Evolutionary conservation across 306 rosid genomes (phyloP), one percentile per base, ranked within the genome.

Genomic region (Biancaea sappan): DNA sequence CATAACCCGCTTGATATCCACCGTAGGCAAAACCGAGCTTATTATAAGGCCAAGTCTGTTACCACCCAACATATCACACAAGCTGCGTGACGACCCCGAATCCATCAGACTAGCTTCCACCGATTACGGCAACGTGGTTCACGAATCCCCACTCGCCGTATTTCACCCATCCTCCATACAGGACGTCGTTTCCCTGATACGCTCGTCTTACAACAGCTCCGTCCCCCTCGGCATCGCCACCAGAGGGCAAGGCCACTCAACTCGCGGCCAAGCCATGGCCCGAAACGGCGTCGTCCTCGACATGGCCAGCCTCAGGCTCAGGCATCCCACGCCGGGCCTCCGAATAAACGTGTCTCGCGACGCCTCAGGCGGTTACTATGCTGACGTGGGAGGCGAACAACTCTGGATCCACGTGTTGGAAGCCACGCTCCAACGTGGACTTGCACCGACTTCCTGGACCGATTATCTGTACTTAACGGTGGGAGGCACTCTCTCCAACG

Each of bases 401-500:
- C 85, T 88, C 0, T 88, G 94, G 96, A 66, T 82, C 16, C 88
- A 91, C 67, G 88, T 91, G 8, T 48, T 91, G 26, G 57, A 80
- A n/a, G 73, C 81, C 58, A 78, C 92, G 0, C 82, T 86, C 8
- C 71, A 74, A 65, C 80, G 80, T 70, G 96, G 94, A 74, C 69
- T 88, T 53, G 73, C 96, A 74, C 94, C 92, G 8, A 76, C 78
- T 26, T 81, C 96, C 0, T 91, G 92, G 92, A 91, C 96, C 2
- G 96, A 91, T 79, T 91, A 91, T 58, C 25, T 91, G 54, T 81
- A 85, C 77, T 14, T 91, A 31, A 85, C 94, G 10, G 84, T 91
- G 12, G 96, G 94, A 5, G 96, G 96, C 5, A 91, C 96, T 1
- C 92, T 90, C 8, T 90, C 96, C 12, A 90, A 90, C 38, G 91